Evolutionary conservation across 1,139 yeast genomes (phyloP).

Genomic region (Pichia sp.): DNA sequence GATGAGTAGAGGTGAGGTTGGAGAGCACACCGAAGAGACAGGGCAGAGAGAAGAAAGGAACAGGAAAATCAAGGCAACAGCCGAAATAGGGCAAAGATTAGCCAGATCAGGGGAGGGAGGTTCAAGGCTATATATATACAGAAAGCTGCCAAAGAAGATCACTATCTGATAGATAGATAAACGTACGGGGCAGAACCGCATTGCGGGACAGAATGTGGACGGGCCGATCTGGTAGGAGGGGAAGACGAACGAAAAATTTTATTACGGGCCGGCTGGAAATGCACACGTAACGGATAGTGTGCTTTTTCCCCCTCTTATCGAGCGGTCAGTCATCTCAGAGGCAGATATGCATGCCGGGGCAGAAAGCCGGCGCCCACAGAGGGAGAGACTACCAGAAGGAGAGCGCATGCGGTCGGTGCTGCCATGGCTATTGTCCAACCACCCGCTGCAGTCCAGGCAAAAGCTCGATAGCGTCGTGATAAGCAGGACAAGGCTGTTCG

Average conservation of each 20-base stretch:
- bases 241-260: not conserved
- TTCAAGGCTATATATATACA: not conserved
- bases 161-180: not conserved
- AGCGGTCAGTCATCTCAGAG: no score
- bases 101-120: not conserved
- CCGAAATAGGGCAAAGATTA: not conserved
- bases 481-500: not conserved
- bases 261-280: no score
- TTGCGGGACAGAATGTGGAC: not conserved
- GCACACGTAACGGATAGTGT: no score
- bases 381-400: no score
- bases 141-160: not conserved
- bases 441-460: no score
- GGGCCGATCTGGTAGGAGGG: not conserved
- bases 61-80: not conserved
- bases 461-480: not conserved
- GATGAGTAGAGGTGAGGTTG: not conserved
- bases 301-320: not conserved
- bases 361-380: no score
- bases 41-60: not conserved
- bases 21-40: not conserved
- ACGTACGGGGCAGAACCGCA: not conserved
- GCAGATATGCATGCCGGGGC: no score
- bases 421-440: no score
- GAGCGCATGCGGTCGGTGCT: no score